phyloP scores from a whole-genome alignment of 352 stramenopile genomes.

The Globisporangium spinosum region DNA sequence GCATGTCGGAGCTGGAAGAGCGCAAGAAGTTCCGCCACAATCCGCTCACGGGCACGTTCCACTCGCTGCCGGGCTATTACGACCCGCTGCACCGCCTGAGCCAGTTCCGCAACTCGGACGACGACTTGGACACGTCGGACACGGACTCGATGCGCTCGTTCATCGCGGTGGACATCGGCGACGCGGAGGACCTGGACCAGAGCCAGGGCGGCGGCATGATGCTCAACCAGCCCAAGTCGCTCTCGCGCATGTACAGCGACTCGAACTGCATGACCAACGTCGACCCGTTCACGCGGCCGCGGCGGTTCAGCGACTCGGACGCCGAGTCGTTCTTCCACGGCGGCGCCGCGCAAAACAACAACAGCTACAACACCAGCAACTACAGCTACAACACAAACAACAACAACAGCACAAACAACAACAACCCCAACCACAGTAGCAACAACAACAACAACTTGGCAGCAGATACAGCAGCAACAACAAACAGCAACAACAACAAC shows the following conservation, averaged over 20 bases:
- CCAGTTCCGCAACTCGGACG: slow-evolving; percentile 58
- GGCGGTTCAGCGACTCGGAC: slow-evolving; percentile 81
- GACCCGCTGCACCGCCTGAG: slow-evolving; percentile 79
- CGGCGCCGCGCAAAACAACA: slow-evolving; percentile 25
- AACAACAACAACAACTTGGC: background rate
- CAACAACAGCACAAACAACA: background rate
- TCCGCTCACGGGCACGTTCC: slow-evolving; percentile 85
- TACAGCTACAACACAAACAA: slow-evolving; percentile 3
- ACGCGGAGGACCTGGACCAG: slow-evolving; percentile 48
- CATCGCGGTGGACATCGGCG: slow-evolving; percentile 70
- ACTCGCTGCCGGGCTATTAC: slow-evolving; percentile 84
- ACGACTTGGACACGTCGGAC: slow-evolving; percentile 58
- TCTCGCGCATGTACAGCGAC: slow-evolving; percentile 75
- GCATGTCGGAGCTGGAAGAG: slow-evolving; percentile 86
- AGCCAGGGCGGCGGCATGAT: slow-evolving; percentile 19
- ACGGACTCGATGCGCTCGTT: slow-evolving; percentile 76
- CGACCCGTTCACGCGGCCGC: slow-evolving; percentile 43
- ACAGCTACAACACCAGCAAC: slow-evolving; percentile 13
- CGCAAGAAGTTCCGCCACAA: slow-evolving; percentile 88
- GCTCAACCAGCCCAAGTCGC: slow-evolving; percentile 45
- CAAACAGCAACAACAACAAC: background rate
- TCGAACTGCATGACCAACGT: slow-evolving; percentile 39
- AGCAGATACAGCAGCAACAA: slow-evolving; percentile 11
- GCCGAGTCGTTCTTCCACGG: slow-evolving; percentile 63
- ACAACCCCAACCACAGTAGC: background rate